Base-by-base conservation (phyloP, 257 asterid genomes). In the Jaltomata sinuosa region DNA sequence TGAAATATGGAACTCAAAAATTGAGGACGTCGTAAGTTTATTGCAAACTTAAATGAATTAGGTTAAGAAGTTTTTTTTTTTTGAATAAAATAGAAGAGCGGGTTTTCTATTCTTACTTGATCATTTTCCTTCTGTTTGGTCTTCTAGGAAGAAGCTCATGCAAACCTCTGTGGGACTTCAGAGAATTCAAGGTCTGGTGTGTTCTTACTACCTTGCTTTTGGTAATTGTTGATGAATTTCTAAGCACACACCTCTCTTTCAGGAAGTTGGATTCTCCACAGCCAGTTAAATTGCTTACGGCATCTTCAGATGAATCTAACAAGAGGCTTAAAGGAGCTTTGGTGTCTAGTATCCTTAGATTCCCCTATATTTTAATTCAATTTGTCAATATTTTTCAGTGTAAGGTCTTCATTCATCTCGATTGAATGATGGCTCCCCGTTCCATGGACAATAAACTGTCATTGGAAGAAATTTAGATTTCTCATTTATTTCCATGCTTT, bases 301-400 rank as follows among this genome's bases (percentile, higher is more conserved):
- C 93, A 45, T 81, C 98, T 80, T 90, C 89, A 83, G 99, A 97
- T 80, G 98, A 97, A 47, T 88, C 94, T 79, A 89, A 90, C 88
- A 97, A 91, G 90, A 91, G 87, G 90, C 85, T 85, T 69, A 87
- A 90, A 88, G 98, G 97, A 81, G 93, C 86, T 86, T 78, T 88
- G 84, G 88, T 94, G 76, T 91, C 94, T 49, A 90, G 99, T 97
- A 97, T 97, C 99, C 99, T 97, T 91, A 38, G 65, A n/a, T 54
- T 59, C 50, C 49, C 67, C 59, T 49, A 29, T 88, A 27, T 22
- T 87, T 36, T 21, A 50, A n/a, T 67, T 57, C 49, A 32, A n/a
- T 82, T 74, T 64, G 40, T 71, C 14, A 12, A 31, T 83, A 83
- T 14, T 22, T 67, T 27, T 12, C 16, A 77, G 25, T 27, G 9